phyloP scores from a whole-genome alignment of 352 stramenopile genomes.

The Globisporangium ultimum region DNA sequence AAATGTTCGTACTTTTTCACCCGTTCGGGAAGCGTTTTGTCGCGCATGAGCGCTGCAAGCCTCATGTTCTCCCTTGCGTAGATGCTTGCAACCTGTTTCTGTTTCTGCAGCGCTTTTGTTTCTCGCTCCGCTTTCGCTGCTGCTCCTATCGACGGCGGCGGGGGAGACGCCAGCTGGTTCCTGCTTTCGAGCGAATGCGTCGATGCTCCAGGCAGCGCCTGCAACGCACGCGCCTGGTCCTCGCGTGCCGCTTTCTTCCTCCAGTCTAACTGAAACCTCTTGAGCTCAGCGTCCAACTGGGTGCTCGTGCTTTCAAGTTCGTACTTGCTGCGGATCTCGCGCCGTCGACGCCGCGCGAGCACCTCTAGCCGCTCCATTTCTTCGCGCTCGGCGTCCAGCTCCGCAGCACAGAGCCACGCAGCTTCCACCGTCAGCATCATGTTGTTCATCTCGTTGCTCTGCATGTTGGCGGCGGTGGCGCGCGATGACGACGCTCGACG shows the following conservation, averaged over 20 bases:
- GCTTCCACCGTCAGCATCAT: conserved; percentile 37
- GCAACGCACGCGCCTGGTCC: conserved; percentile 6
- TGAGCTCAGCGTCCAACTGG: conserved; percentile 52
- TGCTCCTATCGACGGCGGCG: conserved; percentile 17
- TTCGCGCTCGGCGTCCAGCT: conserved; percentile 50
- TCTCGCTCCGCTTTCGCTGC: conserved; percentile 13
- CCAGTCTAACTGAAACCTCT: conserved; percentile 40
- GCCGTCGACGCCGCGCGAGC: conserved; percentile 88
- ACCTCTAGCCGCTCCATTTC: conserved; percentile 95
- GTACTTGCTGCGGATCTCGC: conserved; percentile 56
- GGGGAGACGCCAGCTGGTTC: not conserved
- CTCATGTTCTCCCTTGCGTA: conserved; percentile 71
- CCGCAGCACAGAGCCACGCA: conserved; percentile 56
- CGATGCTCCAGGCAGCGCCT: conserved; percentile 17
- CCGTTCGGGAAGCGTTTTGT: conserved; percentile 34
- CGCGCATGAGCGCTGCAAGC: conserved; percentile 40
- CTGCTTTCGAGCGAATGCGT: not conserved
- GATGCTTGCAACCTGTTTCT: conserved; percentile 21
- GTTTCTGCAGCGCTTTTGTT: conserved; percentile 1
- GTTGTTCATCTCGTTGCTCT: conserved; percentile 25
- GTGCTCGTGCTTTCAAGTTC: conserved; percentile 32
- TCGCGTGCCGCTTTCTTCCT: conserved; percentile 1
- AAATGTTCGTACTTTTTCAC: conserved; percentile 29
- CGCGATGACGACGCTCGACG: no score
- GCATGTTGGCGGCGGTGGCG: conserved; percentile 12